These are phyloP conservation scores for Allantophomopsis cytisporea DNA, from an alignment of 2,329 filamentous ascomycete species.

Conservation along the genomic window DNA sequence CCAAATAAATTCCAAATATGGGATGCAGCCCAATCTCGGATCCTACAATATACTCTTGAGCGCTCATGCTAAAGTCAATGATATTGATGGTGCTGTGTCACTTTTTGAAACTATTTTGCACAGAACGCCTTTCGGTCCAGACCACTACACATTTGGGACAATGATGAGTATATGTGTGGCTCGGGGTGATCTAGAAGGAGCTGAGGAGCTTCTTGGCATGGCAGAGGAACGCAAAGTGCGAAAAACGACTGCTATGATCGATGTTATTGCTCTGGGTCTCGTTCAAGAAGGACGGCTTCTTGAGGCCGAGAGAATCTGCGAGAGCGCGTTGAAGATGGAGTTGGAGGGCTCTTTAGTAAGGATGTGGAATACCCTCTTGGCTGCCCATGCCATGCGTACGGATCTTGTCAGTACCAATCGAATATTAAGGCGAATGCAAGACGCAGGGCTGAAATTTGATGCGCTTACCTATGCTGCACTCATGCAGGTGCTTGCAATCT, in stretches of 20 bases:
- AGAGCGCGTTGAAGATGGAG: constrained; percentile 36
- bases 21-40: constrained; percentile 37
- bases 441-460: constrained; percentile 34
- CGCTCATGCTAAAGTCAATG: constrained; percentile 50
- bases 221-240: constrained; percentile 39
- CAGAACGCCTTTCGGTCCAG: constrained; percentile 32
- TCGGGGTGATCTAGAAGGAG: constrained; percentile 59
- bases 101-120: constrained; percentile 47
- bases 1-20: constrained; percentile 40
- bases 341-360: constrained; percentile 38
- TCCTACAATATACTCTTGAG: constrained; percentile 71
- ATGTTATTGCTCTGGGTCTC: constrained; percentile 54
- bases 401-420: constrained; percentile 38
- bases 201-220: constrained; percentile 49
- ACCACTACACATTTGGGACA: constrained; percentile 53
- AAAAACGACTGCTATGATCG: constrained; percentile 42
- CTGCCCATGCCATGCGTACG: constrained; percentile 51
- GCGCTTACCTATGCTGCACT: constrained; percentile 45
- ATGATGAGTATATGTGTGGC: constrained; percentile 60
- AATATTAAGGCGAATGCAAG: constrained; percentile 40
- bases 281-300: constrained; percentile 38
- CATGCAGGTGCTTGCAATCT: constrained; percentile 40
- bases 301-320: constrained; percentile 45
- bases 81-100: constrained; percentile 51
- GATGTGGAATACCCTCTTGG: constrained; percentile 70